phyloP scores from a whole-genome alignment of 2,329 filamentous ascomycete species.

The Lasiodiplodia citricola region DNA sequence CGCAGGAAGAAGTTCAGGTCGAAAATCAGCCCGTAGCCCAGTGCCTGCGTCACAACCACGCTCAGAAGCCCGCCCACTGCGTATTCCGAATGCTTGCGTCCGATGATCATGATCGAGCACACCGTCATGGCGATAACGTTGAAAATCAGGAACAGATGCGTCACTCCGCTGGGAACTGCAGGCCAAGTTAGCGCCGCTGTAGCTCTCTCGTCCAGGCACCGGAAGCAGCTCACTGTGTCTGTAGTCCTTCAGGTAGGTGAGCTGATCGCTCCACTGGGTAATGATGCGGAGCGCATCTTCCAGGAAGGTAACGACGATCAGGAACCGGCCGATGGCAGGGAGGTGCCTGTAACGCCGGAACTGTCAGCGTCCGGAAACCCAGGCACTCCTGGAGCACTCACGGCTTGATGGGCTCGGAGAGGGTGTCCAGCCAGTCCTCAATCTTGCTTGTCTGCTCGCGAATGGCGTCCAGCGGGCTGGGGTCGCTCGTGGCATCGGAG shows the following conservation, averaged over 20 bases:
- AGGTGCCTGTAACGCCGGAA: slow-evolving; percentile 70
- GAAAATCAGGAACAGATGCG: slow-evolving; percentile 87
- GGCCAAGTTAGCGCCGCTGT: slow-evolving; percentile 25
- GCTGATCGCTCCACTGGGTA: slow-evolving; percentile 96
- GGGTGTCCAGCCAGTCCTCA: slow-evolving; percentile 86
- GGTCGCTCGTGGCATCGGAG: slow-evolving; percentile 67
- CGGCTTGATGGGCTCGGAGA: slow-evolving; percentile 94
- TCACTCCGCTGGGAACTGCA: slow-evolving; percentile 83
- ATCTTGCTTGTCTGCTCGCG: slow-evolving; percentile 97
- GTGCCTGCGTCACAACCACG: slow-evolving; percentile 89
- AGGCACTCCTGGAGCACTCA: slow-evolving; percentile 57
- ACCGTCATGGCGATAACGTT: slow-evolving; percentile 88
- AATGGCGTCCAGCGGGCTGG: slow-evolving; percentile 84
- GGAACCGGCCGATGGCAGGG: slow-evolving; percentile 91
- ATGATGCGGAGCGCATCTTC: slow-evolving; percentile 96
- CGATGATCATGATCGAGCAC: slow-evolving; percentile 86
- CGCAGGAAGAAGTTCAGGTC: slow-evolving; percentile 99
- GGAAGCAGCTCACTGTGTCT: slow-evolving; percentile 74
- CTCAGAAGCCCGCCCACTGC: slow-evolving; percentile 88
- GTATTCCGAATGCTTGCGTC: slow-evolving; percentile 90
- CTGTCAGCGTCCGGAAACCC: slow-evolving; percentile 32
- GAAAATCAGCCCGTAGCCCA: slow-evolving; percentile 97
- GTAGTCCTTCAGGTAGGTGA: slow-evolving; percentile 91
- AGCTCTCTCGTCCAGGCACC: slow-evolving; percentile 6
- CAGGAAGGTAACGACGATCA: slow-evolving; percentile 98